A percentile compares a stretch with the other conserved stretches of the same genome.
These are phyloP conservation scores for Danielia reshetovae DNA, from an alignment of 805 yeast species.

Conservation along the genomic window DNA sequence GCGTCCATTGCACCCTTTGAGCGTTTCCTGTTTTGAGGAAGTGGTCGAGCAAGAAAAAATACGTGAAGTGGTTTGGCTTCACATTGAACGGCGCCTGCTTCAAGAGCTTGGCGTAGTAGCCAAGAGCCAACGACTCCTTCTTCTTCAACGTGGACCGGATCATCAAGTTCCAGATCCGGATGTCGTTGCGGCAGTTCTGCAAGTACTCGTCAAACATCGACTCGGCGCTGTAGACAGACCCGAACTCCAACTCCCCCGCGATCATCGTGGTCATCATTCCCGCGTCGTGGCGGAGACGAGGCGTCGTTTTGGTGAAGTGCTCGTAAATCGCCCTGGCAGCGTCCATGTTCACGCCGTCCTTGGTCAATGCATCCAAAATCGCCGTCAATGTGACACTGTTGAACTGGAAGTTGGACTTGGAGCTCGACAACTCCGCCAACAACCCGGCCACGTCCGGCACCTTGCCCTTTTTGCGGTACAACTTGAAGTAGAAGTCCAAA, in stretches of 20 bases:
- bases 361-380: constrained; percentile 51
- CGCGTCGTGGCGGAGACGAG: constrained; percentile 16
- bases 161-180: constrained; percentile 41
- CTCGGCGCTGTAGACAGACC: constrained; percentile 31
- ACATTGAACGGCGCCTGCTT: constrained; percentile 16
- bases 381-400: constrained; percentile 48
- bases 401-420: constrained; percentile 23
- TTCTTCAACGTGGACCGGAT: constrained; percentile 25
- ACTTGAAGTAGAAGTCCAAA: constrained; percentile 50
- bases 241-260: constrained; percentile 42
- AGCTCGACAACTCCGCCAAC: constrained; percentile 35
- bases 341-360: constrained; percentile 41
- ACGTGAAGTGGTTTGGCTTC: constrained; percentile 49
- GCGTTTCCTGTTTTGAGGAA: constrained; percentile 30
- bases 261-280: constrained; percentile 45
- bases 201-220: constrained; percentile 32
- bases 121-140: constrained; percentile 36
- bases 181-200: constrained; percentile 29
- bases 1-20: constrained; percentile 28
- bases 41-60: constrained; percentile 42
- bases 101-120: constrained; percentile 36
- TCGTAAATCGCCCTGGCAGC: constrained; percentile 52
- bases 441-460: constrained; percentile 38
- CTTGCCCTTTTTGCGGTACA: constrained; percentile 39
- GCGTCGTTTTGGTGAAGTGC: constrained; percentile 31